Evolutionary conservation across 2,329 filamentous ascomycete species (phyloP), one percentile per base, ranked within the genome.

Genomic region (Thyridium curvatum): DNA sequence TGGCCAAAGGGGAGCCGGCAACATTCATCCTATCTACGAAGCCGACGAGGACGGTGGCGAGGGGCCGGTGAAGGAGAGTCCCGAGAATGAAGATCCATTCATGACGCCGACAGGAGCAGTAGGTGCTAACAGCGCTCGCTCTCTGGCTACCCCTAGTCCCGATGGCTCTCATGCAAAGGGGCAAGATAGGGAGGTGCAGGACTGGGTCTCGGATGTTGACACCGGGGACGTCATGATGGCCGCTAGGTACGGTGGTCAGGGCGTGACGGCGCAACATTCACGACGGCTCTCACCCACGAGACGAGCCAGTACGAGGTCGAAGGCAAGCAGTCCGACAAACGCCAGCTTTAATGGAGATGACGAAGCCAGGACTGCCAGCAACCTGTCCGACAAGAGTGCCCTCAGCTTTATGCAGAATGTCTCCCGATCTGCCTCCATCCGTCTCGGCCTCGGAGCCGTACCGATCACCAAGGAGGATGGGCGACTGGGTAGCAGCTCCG

Each of bases 1-100:
- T 28, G 39, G 30, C 35, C 42, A 35, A 30, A 40, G 18, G 26
- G 39, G 44, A 39, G 53, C 65, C 0, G 66, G 66, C 4, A 60
- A 56, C 3, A 79, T 79, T 45, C 72, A 77, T 44, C 75, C 75
- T 1, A 79, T 79, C 42, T 68, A 74, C 46, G 75, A 79, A 45
- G 74, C 72, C 8, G 74, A 76, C 30, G 74, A 79, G 46, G 73
- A 77, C 26, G 70, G 68, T 7, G 54, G 56, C 2, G 50, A 56
- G 15, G 31, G 15, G 18, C 18, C 12, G 8, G 28, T 32, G 46
- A n/a, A n/a, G 7, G 46, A 45, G 16, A 46, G 41, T 17, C 45
- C 43, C 8, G 44, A 46, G 10, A 42, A 42, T 18, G 48, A 51
- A 10, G 43, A 47, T 49, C 74, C 72, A 0, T 77, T 78, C 53